Conservation (phyloP, 495 filamentous ascomycete species). For the Hyphodiscus hymeniophilus region DNA sequence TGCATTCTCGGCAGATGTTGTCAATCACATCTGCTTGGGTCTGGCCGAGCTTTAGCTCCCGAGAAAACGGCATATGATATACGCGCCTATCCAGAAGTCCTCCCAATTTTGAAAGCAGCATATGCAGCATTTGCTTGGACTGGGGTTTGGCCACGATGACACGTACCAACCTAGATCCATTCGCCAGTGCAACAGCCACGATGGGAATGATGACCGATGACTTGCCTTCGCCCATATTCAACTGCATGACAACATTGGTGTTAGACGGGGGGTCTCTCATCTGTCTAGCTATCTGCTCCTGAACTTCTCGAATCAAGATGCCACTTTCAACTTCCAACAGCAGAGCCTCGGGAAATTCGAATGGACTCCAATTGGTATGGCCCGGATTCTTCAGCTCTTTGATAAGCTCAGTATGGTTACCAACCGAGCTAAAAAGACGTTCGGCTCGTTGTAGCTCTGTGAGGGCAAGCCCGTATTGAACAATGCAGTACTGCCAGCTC, state of each 20-base stretch:
- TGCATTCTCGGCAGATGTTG: constrained; percentile 39
- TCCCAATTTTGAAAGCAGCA: constrained; percentile 51
- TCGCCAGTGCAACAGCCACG: constrained; percentile 45
- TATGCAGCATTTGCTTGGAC: constrained; percentile 52
- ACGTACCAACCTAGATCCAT: constrained; percentile 42
- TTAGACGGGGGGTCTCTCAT: constrained; percentile 44
- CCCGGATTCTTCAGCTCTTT: constrained; percentile 45
- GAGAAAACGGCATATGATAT: constrained; percentile 56
- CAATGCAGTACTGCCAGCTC: constrained; percentile 25
- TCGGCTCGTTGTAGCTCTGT: constrained; percentile 30
- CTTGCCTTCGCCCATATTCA: constrained; percentile 75
- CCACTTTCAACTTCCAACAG: constrained; percentile 57
- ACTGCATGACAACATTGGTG: constrained; percentile 51
- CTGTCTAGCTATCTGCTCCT: constrained; percentile 44
- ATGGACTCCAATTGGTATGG: constrained; percentile 43
- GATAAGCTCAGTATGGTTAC: constrained; percentile 31
- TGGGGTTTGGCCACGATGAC: constrained; percentile 57
- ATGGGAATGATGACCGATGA: constrained; percentile 63
- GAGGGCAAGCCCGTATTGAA: constrained; percentile 30
- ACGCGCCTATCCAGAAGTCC: constrained; percentile 49
- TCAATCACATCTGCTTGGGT: constrained; percentile 26
- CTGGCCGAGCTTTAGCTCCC: constrained; percentile 31
- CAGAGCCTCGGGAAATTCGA: constrained; percentile 44
- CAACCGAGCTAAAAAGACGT: constrained; percentile 22
- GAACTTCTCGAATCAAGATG: constrained; percentile 53